Percentiles rank a stretch among this genome's conserved stretches.
These are phyloP conservation scores for Tanacetum coccineum DNA, from an alignment of 129 eudicot species.

Conservation along the genomic window DNA sequence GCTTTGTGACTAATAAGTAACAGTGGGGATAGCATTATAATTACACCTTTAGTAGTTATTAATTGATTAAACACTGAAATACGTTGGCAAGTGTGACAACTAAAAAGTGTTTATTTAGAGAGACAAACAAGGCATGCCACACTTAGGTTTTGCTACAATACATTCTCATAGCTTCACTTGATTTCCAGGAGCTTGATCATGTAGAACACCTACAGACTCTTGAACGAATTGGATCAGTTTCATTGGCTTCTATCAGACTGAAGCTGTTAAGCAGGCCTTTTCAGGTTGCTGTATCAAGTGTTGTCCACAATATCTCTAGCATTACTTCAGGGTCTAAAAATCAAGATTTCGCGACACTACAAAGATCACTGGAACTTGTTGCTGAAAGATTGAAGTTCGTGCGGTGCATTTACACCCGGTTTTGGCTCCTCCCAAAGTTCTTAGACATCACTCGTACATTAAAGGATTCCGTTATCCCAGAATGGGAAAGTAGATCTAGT, in stretches of 20 bases:
- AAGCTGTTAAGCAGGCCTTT: slow-evolving; percentile 46
- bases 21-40: no score
- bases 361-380: slow-evolving; percentile 30
- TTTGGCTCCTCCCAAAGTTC: slow-evolving; percentile 49
- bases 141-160: background rate
- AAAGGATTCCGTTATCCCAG: slow-evolving; percentile 40
- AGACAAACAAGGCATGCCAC: background rate
- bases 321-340: slow-evolving; percentile 25
- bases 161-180: slow-evolving; percentile 1
- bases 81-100: background rate
- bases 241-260: slow-evolving; percentile 36
- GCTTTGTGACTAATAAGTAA: no score
- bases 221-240: slow-evolving; percentile 45
- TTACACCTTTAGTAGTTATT: no score
- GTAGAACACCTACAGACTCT: slow-evolving; percentile 33
- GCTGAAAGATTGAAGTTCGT: slow-evolving; percentile 61
- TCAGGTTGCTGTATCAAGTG: slow-evolving; percentile 24
- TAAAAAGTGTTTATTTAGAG: background rate
- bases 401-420: slow-evolving; percentile 47
- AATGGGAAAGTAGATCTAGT: slow-evolving; percentile 36
- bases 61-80: background rate
- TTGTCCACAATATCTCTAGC: slow-evolving; percentile 29
- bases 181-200: slow-evolving; percentile 46
- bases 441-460: slow-evolving; percentile 45
- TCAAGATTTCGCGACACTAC: slow-evolving; percentile 3